Evolutionary conservation across 768 basidiomycete genomes (phyloP), one percentile per base, ranked within the genome.

Genomic region (Psilocybe cubensis): DNA sequence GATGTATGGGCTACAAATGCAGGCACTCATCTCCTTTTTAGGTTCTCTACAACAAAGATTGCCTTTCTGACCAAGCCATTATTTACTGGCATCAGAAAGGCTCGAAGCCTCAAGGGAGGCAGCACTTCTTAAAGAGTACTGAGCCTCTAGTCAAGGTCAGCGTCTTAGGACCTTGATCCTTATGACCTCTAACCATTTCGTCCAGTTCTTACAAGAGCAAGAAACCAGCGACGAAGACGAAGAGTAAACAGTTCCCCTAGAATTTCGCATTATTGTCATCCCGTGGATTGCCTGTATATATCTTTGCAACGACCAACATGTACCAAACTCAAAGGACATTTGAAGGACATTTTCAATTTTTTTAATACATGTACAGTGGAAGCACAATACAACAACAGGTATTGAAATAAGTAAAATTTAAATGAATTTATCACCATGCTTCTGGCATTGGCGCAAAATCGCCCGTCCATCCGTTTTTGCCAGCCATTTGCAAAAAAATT

Each of bases 1-100:
- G n/a, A 46, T 33, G 27, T 14, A 27, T 53, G 11, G 17, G 47
- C 54, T 14, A 28, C 35, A 9, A 31, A 28, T 17, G 10, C 35
- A n/a, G 18, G n/a, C 0, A n/a, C 21, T 48, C 28, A 48, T 12
- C 14, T 27, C 33, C 18, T n/a, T 52, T 28, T 18, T 41, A 94
- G 92, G 89, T 96, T 65, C 80, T 98, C 72, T 98, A 97, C 78
- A 96, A 96, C 77, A 88, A 91, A 67, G 96, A 99, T 66, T 94
- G 94, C 74, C 83, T 98, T 65, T 92, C 94, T 54, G 94, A 96
- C 68, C 90, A 96, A 69, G 95, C 96, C 59, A 96, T 99, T 68
- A 90, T 98, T 58, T 98, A 97, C 74, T 99, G 96, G 96, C 81
- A 94, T 74, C 89, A 92, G 76, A 99, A 99, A 76, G 96, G 97